These are phyloP conservation scores for Micractinium conductrix DNA, from an alignment of 139 green algal genomes.

Conservation along the genomic window DNA sequence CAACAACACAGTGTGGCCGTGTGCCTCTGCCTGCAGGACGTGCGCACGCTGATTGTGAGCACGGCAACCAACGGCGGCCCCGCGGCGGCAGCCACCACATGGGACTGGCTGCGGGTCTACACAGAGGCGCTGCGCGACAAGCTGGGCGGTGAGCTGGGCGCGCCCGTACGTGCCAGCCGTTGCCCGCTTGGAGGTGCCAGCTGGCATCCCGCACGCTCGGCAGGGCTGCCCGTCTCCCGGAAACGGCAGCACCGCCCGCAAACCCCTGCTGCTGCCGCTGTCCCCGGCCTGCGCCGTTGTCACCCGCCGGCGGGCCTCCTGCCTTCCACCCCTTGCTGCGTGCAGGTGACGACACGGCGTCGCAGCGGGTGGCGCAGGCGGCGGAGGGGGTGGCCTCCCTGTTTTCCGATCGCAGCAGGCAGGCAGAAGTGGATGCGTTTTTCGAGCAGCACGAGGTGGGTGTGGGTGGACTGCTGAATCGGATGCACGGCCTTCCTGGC, in stretches of 20 bases:
- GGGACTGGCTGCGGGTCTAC: constrained; percentile 13
- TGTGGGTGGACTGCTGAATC: no score
- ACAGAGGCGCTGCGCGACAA: background rate
- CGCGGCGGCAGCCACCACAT: background rate
- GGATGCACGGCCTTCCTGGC: no score
- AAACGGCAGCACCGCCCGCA: no score
- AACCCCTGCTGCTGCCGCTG: background rate
- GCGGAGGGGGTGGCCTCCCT: constrained; percentile 39
- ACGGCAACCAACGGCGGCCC: constrained; percentile 6
- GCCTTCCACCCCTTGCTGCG: background rate
- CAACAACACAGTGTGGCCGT: no score
- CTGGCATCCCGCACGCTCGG: no score
- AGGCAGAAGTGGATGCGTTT: constrained; percentile 40
- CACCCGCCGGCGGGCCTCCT: background rate
- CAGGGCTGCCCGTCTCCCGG: no score
- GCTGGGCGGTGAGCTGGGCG: constrained; percentile 24
- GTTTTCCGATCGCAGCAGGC: constrained; percentile 26
- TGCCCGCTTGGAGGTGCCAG: no score
- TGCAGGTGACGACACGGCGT: constrained; percentile 38
- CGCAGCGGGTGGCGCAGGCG: constrained; percentile 33
- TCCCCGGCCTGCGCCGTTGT: background rate
- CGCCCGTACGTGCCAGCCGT: no score
- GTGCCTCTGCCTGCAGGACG: background rate
- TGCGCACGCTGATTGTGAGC: constrained; percentile 17
- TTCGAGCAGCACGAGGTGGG: constrained; percentile 25